These are phyloP conservation scores for Boletus rubescentipes DNA, from an alignment of 768 basidiomycete genomes.

Conservation along the genomic window DNA sequence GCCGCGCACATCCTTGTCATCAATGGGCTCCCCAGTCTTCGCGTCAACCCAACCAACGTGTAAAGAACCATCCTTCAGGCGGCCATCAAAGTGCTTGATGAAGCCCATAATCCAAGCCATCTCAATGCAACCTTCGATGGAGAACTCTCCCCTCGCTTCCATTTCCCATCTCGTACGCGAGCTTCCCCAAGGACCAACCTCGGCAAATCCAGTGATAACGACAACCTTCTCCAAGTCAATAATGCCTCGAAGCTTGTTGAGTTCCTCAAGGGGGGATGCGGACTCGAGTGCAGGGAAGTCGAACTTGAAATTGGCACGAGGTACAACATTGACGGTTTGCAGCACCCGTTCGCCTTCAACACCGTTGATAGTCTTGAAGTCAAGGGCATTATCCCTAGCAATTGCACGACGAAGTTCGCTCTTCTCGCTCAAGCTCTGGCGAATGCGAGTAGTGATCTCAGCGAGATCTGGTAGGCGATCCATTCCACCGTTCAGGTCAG, in stretches of 20 bases:
- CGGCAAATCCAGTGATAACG: constrained; percentile 95
- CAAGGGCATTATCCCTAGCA: constrained; percentile 90
- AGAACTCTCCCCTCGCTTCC: constrained; percentile 97
- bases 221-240: constrained; percentile 95
- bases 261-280: constrained; percentile 64
- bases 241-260: constrained; percentile 79
- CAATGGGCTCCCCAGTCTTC: constrained; percentile 90
- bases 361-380: constrained; percentile 89
- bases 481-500: constrained; percentile 98
- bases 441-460: constrained; percentile 87
- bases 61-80: constrained; percentile 86
- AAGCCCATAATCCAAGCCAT: constrained; percentile 99
- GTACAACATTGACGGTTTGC: constrained; percentile 88
- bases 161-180: constrained; percentile 99
- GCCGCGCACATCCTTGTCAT: constrained; percentile 94
- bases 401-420: constrained; percentile 93
- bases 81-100: constrained; percentile 99
- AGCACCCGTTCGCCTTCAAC: constrained; percentile 89
- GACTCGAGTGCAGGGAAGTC: constrained; percentile 88
- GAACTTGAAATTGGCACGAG: constrained; percentile 97
- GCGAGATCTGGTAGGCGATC: constrained; percentile 94
- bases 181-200: constrained; percentile 98
- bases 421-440: constrained; percentile 76
- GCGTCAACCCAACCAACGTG: constrained; percentile 99
- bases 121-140: constrained; percentile 97